Percentiles rank a stretch among this genome's conserved stretches.
phyloP scores from a whole-genome alignment of 2,329 filamentous ascomycete species.

The Tothia fuscella region DNA sequence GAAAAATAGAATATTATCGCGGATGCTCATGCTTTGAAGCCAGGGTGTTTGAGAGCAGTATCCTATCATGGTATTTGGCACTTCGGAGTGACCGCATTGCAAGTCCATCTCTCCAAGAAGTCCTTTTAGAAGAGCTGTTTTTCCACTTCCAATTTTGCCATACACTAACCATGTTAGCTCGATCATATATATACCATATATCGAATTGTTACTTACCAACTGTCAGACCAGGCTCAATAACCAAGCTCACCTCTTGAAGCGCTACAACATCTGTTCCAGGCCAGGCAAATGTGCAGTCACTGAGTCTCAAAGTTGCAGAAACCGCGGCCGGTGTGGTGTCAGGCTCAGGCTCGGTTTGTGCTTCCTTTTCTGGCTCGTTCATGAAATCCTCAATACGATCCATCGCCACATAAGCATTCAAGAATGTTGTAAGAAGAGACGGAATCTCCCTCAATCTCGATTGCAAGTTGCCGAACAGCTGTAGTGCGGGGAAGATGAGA shows the following conservation, averaged over 20 bases:
- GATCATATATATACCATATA: too few relatives aligned
- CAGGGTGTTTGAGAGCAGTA: constrained; percentile 57
- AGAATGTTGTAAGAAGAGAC: constrained; percentile 57
- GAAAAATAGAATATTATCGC: constrained; percentile 56
- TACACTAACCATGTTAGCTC: too few relatives aligned
- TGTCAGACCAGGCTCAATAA: constrained; percentile 45
- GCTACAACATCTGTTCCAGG: constrained; percentile 42
- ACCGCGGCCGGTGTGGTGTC: constrained; percentile 23
- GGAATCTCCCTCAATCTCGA: constrained; percentile 63
- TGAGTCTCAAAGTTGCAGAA: constrained; percentile 42
- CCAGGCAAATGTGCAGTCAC: constrained; percentile 64
- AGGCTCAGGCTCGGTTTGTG: constrained; percentile 20
- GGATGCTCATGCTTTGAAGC: constrained; percentile 58
- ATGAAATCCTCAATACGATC: constrained; percentile 77
- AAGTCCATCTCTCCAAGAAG: constrained; percentile 48
- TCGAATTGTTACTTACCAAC: too few relatives aligned
- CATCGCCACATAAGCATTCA: constrained; percentile 73
- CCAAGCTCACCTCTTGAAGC: constrained; percentile 40
- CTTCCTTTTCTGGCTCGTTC: constrained; percentile 63
- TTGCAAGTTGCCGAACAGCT: constrained; percentile 68
- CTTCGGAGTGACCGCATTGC: constrained; percentile 29
- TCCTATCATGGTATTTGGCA: constrained; percentile 45
- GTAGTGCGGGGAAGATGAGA: constrained; percentile 74
- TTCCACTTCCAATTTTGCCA: constrained; percentile 52
- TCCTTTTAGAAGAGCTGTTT: constrained; percentile 48